Evolutionary conservation across 2,329 filamentous ascomycete species (phyloP), one percentile per base, ranked within the genome.

Genomic region (Penicillium brevicompactum): DNA sequence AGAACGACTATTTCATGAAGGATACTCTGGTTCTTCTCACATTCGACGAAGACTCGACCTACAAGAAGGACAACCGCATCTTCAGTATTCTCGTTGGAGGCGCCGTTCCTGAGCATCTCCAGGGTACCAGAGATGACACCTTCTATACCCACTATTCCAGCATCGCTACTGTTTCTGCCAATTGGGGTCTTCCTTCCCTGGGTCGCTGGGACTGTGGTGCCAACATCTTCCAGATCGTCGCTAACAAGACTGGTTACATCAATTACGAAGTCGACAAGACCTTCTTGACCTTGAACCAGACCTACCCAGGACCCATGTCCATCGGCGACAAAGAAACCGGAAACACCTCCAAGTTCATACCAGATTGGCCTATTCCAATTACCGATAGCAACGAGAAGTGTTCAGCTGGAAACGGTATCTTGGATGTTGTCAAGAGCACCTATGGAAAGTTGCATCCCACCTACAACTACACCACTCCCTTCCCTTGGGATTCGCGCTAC

Each of bases 1-100:
- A 81, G 30, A 81, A 94, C 75, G 74, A 78, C 46, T 82, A 87
- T 62, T 93, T 94, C 74, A 90, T 88, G 83, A 77, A 89, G 40
- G 85, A 89, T 67, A 93, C 90, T 0, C 81, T 93, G 1, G 82
- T 94, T n/a, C 77, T 93, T 5, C 73, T 94, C 58, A 92, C 86
- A n/a, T 94, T 91, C 67, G 91, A 95, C 61, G 91, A 94, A 76
- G 91, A 87, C 73, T 83, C 88, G 64, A 86, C 83, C 9, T 91
- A 92, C 73, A 75, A 79, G 13, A 76, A 79, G 27, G 82, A 83
- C 62, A 94, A 93, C 81, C 80, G 80, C 34, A 81, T 94, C 56
- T 82, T 89, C 57, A 84, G 79, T 57, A 81, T 94, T 60, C 81
- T 94, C 0, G 77, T 95, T 1, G 91, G 91, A n/a, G 89, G 89